These are phyloP conservation scores for Tulasnella calospora DNA, from an alignment of 768 basidiomycete species.

Conservation along the genomic window DNA sequence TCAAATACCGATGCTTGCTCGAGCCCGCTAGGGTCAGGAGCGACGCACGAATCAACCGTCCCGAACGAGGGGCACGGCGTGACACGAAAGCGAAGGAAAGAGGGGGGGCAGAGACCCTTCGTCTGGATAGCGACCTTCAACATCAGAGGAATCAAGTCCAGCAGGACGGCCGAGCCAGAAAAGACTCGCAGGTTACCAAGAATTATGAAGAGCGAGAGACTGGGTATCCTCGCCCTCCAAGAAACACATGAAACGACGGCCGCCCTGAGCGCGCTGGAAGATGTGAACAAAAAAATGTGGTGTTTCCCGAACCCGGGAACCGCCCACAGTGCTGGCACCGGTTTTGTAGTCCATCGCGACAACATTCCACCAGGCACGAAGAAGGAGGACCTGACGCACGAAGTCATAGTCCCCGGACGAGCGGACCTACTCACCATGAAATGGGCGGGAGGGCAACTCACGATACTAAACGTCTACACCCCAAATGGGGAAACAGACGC, in stretches of 20 bases:
- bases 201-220: background rate
- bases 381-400: background rate
- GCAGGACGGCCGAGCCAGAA: background rate
- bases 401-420: background rate
- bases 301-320: constrained; percentile 8
- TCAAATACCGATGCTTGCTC: too few relatives aligned
- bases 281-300: background rate
- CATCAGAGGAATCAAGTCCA: background rate
- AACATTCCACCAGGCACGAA: too few relatives aligned
- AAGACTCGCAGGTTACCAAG: too few relatives aligned
- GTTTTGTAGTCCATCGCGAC: too few relatives aligned
- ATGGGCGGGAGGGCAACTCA: background rate
- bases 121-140: too few relatives aligned
- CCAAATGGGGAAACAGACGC: background rate
- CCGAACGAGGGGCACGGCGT: too few relatives aligned
- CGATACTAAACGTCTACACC: background rate
- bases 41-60: too few relatives aligned
- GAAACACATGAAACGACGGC: background rate
- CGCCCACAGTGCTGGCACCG: background rate
- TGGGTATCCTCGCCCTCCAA: background rate
- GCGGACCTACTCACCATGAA: background rate
- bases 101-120: background rate
- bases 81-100: background rate
- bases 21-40: too few relatives aligned
- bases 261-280: background rate